Evolutionary conservation across 192 early-diverging fungal genomes (phyloP).

Genomic region (Coemansia sp.): DNA sequence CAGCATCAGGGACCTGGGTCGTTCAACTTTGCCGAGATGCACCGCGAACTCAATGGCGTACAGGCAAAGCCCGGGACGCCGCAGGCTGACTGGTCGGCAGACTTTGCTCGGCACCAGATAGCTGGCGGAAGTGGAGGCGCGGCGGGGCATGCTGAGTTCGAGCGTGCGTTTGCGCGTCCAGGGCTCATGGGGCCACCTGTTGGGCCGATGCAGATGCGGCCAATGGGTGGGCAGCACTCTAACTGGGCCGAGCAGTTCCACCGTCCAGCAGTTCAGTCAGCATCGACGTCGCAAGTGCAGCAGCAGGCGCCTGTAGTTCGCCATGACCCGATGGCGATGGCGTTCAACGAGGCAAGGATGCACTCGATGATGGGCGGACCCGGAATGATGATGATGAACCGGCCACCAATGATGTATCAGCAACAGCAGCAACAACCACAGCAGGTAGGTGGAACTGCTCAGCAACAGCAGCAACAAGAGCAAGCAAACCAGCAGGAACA

Average conservation of each 20-base stretch:
- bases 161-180: slow-evolving; percentile 39
- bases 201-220: slow-evolving; percentile 41
- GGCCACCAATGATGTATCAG: slow-evolving; percentile 19
- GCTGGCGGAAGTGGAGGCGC: slow-evolving; percentile 13
- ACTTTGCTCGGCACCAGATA: slow-evolving; percentile 65
- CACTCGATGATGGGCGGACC: slow-evolving; percentile 43
- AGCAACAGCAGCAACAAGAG: slow-evolving; percentile 39
- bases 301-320: slow-evolving; percentile 19
- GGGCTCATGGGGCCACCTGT: slow-evolving; percentile 10
- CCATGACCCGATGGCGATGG: slow-evolving; percentile 51
- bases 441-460: slow-evolving; percentile 36
- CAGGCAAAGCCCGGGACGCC: slow-evolving; percentile 25
- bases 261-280: slow-evolving; percentile 29
- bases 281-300: slow-evolving; percentile 4
- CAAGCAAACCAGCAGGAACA: slow-evolving; percentile 4
- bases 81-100: slow-evolving; percentile 63
- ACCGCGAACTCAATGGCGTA: slow-evolving; percentile 62
- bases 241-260: slow-evolving; percentile 57
- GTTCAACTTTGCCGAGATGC: slow-evolving; percentile 73
- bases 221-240: slow-evolving; percentile 23
- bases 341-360: slow-evolving; percentile 66
- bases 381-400: slow-evolving; percentile 29
- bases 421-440: slow-evolving; percentile 34
- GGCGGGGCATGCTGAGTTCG: slow-evolving; percentile 36
- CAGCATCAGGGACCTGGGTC: slow-evolving; percentile 17